A percentile compares a stretch with the other conserved stretches of the same genome.
Conservation (phyloP, 2,329 filamentous ascomycete species). For the Knufia petricola region DNA sequence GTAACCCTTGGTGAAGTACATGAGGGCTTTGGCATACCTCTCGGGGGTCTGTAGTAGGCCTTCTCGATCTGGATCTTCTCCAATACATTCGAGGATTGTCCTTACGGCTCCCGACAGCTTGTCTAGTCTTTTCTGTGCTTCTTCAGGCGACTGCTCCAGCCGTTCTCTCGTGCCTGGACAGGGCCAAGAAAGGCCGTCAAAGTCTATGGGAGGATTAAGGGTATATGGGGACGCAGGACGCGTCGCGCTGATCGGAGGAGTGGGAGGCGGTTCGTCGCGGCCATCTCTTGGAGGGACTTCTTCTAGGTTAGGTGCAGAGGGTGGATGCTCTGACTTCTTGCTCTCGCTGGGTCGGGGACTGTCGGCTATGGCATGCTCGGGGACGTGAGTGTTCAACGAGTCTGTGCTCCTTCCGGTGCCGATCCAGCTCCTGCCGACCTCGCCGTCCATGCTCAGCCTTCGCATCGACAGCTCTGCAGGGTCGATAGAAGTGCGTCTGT, state of each 20-base stretch:
- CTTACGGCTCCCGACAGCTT: constrained; percentile 55
- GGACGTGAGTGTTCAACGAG: constrained; percentile 15
- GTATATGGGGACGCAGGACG: constrained; percentile 43
- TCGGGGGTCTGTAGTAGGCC: constrained; percentile 60
- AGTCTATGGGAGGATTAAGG: constrained; percentile 41
- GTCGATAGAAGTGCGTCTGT: constrained; percentile 35
- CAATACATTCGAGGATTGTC: constrained; percentile 57
- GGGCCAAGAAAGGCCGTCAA: constrained; percentile 44
- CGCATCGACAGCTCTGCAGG: constrained; percentile 10
- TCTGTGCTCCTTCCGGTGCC: constrained; percentile 4
- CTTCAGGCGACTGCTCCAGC: constrained; percentile 48
- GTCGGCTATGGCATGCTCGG: background rate
- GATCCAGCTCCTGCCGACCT: constrained; percentile 11
- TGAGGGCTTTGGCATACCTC: constrained; percentile 88
- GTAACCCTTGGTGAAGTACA: constrained; percentile 94
- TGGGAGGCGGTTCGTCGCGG: constrained; percentile 42
- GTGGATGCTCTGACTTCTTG: background rate
- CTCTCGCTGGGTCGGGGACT: constrained; percentile 10
- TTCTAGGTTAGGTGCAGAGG: constrained; percentile 19
- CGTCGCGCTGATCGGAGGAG: constrained; percentile 38
- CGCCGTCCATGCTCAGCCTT: constrained; percentile 6
- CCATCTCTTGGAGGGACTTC: constrained; percentile 45
- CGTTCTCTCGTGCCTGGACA: constrained; percentile 42
- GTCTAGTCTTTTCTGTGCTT: constrained; percentile 47
- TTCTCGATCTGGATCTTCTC: constrained; percentile 56